Evolutionary conservation across 2,329 filamentous ascomycete species (phyloP).

Genomic region (Calonectria pteridis): DNA sequence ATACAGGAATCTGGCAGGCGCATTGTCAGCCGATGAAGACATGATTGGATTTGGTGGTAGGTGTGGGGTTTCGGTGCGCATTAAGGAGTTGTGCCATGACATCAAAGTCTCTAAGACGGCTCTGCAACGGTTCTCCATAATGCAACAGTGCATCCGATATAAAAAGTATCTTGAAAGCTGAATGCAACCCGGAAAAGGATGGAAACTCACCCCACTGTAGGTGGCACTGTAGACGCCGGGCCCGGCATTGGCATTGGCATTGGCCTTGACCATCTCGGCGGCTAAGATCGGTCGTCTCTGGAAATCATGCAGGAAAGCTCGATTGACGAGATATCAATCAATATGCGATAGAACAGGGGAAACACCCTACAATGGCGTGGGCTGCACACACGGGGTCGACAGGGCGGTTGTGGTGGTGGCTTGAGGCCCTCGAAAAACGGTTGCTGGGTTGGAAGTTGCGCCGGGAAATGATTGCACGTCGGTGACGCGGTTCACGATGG

Average conservation of each 20-base stretch:
- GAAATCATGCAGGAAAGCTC: slow-evolving; percentile 33
- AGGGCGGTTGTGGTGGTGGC: slow-evolving; percentile 27
- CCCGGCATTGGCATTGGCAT: slow-evolving; percentile 44
- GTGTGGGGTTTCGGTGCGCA: slow-evolving; percentile 2
- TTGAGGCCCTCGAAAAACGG: slow-evolving; percentile 35
- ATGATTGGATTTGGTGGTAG: not conserved
- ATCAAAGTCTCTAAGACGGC: not conserved
- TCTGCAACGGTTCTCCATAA: not conserved
- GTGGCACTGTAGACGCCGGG: slow-evolving; percentile 75
- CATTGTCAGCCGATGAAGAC: slow-evolving; percentile 21
- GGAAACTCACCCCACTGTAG: slow-evolving; percentile 73
- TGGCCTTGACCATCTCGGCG: slow-evolving; percentile 62
- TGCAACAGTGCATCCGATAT: not conserved
- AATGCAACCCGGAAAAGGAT: not conserved
- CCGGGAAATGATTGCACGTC: slow-evolving; percentile 50
- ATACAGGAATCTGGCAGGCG: slow-evolving; percentile 83
- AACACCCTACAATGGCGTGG: slow-evolving; percentile 16
- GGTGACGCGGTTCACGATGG: slow-evolving; percentile 50
- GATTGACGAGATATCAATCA: slow-evolving; percentile 10
- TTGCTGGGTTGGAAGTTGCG: slow-evolving; percentile 42
- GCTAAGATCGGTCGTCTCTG: slow-evolving; percentile 37
- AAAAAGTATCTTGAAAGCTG: not conserved
- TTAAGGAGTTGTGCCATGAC: not conserved
- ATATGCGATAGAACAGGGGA: not conserved
- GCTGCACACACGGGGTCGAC: slow-evolving; percentile 23